Evolutionary conservation across 2,329 filamentous ascomycete species (phyloP), one percentile per base, ranked within the genome.

Genomic region (Metarhizium sp.): DNA sequence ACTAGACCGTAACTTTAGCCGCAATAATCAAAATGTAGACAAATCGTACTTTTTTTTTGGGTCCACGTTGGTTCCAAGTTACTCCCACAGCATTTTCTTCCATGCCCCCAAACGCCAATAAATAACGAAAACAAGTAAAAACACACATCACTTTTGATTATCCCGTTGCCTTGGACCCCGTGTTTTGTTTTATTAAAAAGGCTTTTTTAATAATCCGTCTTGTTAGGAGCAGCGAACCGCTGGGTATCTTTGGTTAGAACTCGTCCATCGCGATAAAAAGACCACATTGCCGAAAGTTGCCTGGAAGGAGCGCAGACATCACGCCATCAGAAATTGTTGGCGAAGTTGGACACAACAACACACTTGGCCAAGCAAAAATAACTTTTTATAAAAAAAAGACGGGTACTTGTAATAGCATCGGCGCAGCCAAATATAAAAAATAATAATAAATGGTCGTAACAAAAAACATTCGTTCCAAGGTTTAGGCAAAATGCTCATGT

Each of bases 371-470:
- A 51, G 20, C 34, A 53, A 53, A 50, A 56, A 53, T 48, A 56
- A 51, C 51, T 56, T 56, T 48, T 56, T 53, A 50, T 54, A 54
- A 52, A 46, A 46, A 46, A 51, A 52, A 47, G 18, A 53, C 51
- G 51, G 36, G 48, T 47, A 50, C 42, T 51, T 13, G 51, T 51
- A 51, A 51, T 34, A 53, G 40, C 48, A 48, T 36, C 52, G 55
- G 55, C 52, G 42, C 42, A 40, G 51, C 55, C 51, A 50, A 53
- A 36, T 38, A 51, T 29, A 8, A 45, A 45, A 20, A 8, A 18
- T 50, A 53, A 36, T 46, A 51, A 36, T 6, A 45, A 45, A 14
- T 10, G 13, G 48, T 57, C 51, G 48, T 51, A 53, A 56, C 45
- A 30, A 42, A 38, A 48, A 42, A 49, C 36, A 36, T 55, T 51